Percentiles rank a stretch among this genome's conserved stretches.
These are phyloP conservation scores for Dothiorella sarmentorum DNA, from an alignment of 2,329 filamentous ascomycete species.

Conservation along the genomic window DNA sequence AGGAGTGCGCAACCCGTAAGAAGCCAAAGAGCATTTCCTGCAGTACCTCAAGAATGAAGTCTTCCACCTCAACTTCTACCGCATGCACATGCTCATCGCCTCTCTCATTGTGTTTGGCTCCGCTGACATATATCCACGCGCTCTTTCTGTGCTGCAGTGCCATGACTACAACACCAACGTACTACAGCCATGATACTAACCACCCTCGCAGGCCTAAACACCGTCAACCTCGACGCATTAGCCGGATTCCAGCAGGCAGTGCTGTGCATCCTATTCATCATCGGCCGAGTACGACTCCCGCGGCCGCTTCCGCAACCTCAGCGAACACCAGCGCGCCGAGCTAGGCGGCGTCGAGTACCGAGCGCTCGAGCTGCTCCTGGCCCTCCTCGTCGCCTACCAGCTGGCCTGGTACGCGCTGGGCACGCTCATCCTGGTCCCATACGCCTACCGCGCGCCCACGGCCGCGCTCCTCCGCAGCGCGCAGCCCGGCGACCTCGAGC, in stretches of 20 bases:
- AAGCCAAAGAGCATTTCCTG: slow-evolving; percentile 15
- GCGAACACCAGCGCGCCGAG: slow-evolving; percentile 40
- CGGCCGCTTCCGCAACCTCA: slow-evolving; percentile 36
- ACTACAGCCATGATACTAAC: neutral
- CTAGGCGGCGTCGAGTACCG: slow-evolving; percentile 45
- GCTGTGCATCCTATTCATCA: slow-evolving; percentile 27
- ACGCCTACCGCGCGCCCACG: slow-evolving; percentile 18
- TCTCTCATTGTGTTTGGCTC: slow-evolving; percentile 30
- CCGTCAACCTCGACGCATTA: slow-evolving; percentile 27
- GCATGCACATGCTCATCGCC: slow-evolving; percentile 29
- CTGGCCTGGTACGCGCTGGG: slow-evolving; percentile 29
- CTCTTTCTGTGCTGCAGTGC: slow-evolving; percentile 30
- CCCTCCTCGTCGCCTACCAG: slow-evolving; percentile 26
- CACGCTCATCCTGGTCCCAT: slow-evolving; percentile 21
- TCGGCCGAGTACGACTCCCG: slow-evolving; percentile 30
- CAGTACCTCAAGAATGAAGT: slow-evolving; percentile 17
- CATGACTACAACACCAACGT: slow-evolving; percentile 31
- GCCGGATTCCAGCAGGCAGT: slow-evolving; percentile 30
- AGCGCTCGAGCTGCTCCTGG: slow-evolving; percentile 24
- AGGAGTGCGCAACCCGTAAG: neutral
- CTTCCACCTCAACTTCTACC: slow-evolving; percentile 18
- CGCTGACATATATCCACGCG: slow-evolving; percentile 28
- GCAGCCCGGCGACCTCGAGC: slow-evolving; percentile 28
- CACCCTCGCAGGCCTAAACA: slow-evolving; percentile 25
- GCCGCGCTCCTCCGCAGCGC: slow-evolving; percentile 15